Conservation (phyloP, 805 yeast species). For the Spathaspora sp. region DNA sequence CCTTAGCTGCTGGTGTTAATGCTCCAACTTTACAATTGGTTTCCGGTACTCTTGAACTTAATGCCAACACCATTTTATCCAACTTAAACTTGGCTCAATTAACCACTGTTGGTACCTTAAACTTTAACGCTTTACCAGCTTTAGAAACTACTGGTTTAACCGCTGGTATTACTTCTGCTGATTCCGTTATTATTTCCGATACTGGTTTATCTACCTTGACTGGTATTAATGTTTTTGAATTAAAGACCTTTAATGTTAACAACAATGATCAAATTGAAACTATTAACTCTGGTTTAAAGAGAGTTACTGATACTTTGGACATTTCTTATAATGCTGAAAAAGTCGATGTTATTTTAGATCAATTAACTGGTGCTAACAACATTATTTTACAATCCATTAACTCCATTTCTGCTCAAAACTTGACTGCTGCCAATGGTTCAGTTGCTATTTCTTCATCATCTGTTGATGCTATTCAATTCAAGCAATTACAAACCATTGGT, state of each 20-base stretch:
- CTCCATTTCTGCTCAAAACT: conserved; percentile 64
- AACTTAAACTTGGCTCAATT: conserved; percentile 74
- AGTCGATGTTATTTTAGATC: conserved; percentile 65
- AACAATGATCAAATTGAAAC: conserved; percentile 80
- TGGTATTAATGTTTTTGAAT: conserved; percentile 54
- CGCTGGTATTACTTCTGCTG: conserved; percentile 68
- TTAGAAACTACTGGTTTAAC: conserved; percentile 65
- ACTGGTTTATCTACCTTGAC: conserved; percentile 65
- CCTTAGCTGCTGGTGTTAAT: conserved; percentile 56
- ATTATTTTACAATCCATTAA: conserved; percentile 79
- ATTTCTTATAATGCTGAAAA: conserved; percentile 83
- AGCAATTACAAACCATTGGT: conserved; percentile 63
- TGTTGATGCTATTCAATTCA: conserved; percentile 51
- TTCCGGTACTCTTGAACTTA: conserved; percentile 63
- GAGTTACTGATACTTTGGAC: conserved; percentile 71
- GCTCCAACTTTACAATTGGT: conserved; percentile 80
- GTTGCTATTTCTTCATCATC: conserved; percentile 76
- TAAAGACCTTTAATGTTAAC: conserved; percentile 70
- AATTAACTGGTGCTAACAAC: conserved; percentile 82
- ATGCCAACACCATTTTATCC: conserved; percentile 61
- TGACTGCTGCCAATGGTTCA: conserved; percentile 75
- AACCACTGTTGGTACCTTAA: conserved; percentile 76
- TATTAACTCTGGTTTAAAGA: conserved; percentile 66
- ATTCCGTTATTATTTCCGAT: conserved; percentile 66
- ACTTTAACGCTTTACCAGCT: conserved; percentile 84